Percentiles rank a stretch among this genome's conserved stretches.
phyloP scores from a whole-genome alignment of 2,329 filamentous ascomycete species.

The Aspergillus hortae region DNA sequence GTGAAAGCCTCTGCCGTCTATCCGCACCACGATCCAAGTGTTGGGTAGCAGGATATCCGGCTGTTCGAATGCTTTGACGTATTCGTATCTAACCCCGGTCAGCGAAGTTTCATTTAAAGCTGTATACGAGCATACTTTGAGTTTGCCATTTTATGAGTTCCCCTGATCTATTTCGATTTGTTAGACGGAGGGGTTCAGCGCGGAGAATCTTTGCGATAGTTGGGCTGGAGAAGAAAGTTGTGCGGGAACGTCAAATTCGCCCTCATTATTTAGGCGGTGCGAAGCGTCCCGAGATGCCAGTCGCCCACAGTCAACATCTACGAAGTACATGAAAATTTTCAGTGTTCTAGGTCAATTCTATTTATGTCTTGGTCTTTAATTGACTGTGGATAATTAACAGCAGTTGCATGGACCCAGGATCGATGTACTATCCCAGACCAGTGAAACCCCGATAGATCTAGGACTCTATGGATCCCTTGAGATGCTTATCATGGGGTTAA shows the following conservation, averaged over 20 bases:
- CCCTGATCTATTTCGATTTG: background rate
- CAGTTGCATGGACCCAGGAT: too few relatives aligned
- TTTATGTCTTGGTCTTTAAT: too few relatives aligned
- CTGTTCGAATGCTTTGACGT: constrained; percentile 87
- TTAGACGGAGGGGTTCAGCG: background rate
- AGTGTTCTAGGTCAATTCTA: too few relatives aligned
- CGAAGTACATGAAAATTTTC: too few relatives aligned
- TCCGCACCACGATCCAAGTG: constrained; percentile 91
- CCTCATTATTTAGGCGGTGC: background rate
- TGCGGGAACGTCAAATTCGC: background rate
- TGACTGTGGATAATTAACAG: too few relatives aligned
- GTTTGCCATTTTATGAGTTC: constrained; percentile 10
- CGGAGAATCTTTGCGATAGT: background rate
- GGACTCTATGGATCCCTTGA: too few relatives aligned
- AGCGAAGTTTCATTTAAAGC: background rate
- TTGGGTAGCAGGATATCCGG: constrained; percentile 76
- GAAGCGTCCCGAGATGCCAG: too few relatives aligned
- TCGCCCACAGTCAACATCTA: too few relatives aligned
- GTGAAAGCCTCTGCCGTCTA: constrained; percentile 92
- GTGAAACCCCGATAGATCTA: too few relatives aligned
- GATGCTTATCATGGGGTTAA: too few relatives aligned
- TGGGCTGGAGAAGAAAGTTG: background rate
- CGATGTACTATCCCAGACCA: too few relatives aligned
- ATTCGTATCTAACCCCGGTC: constrained; percentile 70
- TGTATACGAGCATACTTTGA: constrained; percentile 10